Evolutionary conservation across 345 rosid genomes (phyloP), one percentile per base, ranked within the genome.

Genomic region (Eutrema japonicum): DNA sequence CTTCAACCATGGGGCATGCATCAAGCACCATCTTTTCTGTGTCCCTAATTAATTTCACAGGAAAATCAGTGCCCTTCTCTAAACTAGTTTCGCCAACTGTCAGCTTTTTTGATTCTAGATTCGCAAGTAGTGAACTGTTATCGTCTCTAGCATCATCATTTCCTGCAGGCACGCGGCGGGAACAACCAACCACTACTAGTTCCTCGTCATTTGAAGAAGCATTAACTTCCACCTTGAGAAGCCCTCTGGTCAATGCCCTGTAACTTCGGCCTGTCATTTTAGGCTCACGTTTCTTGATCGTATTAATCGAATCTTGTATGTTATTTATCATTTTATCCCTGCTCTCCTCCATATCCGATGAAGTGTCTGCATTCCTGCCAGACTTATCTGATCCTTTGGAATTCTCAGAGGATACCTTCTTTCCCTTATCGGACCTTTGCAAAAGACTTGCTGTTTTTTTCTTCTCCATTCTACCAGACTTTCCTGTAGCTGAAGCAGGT

Each of bases 361-460:
- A 72, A 48, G 50, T 33, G 18, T 52, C 74, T 18, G 56, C 49
- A 50, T 70, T 82, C 70, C 57, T 75, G 29, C 68, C 76, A 33
- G 83, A 68, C 57, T 78, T 64, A 73, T 79, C 85, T 2, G 83
- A 83, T 42, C 76, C 83, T 26, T 80, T 77, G 57, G 86, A 79
- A 70, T 41, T 47, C 32, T 83, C 80, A 13, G 78, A 73, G 11
- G 76, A 47, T 41, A 70, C 78, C 60, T 63, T 83, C 81, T 84
- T 85, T 55, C 85, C 81, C 83, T 85, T 84, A 73, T 69, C 72
- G 1, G 90, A 82, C 81, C 91, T 85, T 78, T 83, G 83, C 77
- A 85, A 66, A 42, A 90, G 79, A 80, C 79, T 74, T 2, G 66
- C 43, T 0, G 55, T 40, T 40, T 14, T 80, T 53, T 68, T 79